Base-by-base conservation (phyloP, 2,329 filamentous ascomycete species). In the Metarhizium brunneum region DNA sequence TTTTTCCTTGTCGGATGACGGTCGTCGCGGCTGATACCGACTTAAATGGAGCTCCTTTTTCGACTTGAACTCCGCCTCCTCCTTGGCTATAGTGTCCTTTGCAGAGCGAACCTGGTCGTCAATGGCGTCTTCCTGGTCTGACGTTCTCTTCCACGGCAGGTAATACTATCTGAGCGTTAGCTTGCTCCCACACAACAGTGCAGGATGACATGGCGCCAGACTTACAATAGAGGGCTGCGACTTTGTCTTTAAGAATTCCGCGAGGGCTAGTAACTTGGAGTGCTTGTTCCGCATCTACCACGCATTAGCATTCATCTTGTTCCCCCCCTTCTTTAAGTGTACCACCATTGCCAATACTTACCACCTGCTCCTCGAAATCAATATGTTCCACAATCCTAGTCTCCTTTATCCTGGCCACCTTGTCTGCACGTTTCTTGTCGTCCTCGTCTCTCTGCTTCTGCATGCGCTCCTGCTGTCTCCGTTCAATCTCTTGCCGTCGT, bases 401-500 rank as follows among this genome's bases (percentile, higher is more conserved):
- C 53, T 73, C 76, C 53, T 77, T 78, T 58, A 90, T 71, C 64
- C 83, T 81, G 47, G 85, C 83, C 53, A 84, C 73, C 64, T 81
- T 85, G 71, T 86, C 84, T 56, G 80, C 79, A 68, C 83, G 83
- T 63, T 82, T 75, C 69, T 84, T 83, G 60, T 86, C 83, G 60
- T 87, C 85, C 68, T 92, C 84, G 59, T 81, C 81, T 61, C 82
- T 84, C 68, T 92, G 87, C 64, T 85, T 78, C 68, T 86, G 83
- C 61, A 87, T 79, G 71, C 86, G 90, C 66, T 87, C 87, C 66
- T 88, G 83, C 70, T 92, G 90, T 62, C 86, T 85, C 70, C 83
- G 86, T 73, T 94, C 91, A 68, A 92, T 91, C 68, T 92, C 91
- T 59, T 81, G 81, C 56, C 88, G 85, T 63, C 83, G 84, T 71